These are phyloP conservation scores for Aspergillus indologenus DNA, from an alignment of 495 filamentous ascomycete species.

Conservation along the genomic window DNA sequence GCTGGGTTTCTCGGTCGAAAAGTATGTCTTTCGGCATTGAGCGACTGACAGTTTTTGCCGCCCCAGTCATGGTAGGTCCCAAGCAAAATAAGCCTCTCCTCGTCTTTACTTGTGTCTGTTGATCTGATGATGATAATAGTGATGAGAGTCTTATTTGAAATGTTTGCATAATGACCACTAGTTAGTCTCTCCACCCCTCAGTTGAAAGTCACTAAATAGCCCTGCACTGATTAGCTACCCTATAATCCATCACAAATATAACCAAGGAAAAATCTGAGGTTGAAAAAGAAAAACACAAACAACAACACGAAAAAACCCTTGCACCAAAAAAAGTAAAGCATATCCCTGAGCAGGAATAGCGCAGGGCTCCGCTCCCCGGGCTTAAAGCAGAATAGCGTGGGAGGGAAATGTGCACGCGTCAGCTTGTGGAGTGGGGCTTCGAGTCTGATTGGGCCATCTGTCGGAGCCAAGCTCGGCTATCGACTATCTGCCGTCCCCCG, in stretches of 20 bases:
- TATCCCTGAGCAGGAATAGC: conserved; percentile 20
- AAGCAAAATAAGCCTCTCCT: too few relatives aligned
- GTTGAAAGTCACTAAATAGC: not conserved
- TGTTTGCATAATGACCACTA: not conserved
- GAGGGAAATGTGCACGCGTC: conserved; percentile 39
- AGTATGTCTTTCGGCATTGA: not conserved
- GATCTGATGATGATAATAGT: too few relatives aligned
- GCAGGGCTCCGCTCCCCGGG: not conserved
- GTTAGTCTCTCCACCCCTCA: too few relatives aligned
- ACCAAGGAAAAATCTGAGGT: not conserved
- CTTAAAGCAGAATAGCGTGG: conserved; percentile 22
- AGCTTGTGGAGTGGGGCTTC: conserved; percentile 30
- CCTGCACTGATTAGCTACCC: not conserved
- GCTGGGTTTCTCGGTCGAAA: not conserved
- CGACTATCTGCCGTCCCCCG: conserved; percentile 45
- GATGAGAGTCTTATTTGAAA: not conserved
- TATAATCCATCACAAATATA: not conserved
- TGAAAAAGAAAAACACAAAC: not conserved
- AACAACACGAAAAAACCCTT: conserved; percentile 8
- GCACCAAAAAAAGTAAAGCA: conserved; percentile 5
- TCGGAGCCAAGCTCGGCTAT: conserved; percentile 45
- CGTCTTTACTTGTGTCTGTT: too few relatives aligned
- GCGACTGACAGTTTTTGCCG: not conserved
- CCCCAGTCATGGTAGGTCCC: too few relatives aligned
- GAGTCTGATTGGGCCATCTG: conserved; percentile 34